Percentiles rank a stretch among this genome's conserved stretches.
Evolutionary conservation across 2,329 filamentous ascomycete species (phyloP).

Genomic region (Aspergillus sp.): DNA sequence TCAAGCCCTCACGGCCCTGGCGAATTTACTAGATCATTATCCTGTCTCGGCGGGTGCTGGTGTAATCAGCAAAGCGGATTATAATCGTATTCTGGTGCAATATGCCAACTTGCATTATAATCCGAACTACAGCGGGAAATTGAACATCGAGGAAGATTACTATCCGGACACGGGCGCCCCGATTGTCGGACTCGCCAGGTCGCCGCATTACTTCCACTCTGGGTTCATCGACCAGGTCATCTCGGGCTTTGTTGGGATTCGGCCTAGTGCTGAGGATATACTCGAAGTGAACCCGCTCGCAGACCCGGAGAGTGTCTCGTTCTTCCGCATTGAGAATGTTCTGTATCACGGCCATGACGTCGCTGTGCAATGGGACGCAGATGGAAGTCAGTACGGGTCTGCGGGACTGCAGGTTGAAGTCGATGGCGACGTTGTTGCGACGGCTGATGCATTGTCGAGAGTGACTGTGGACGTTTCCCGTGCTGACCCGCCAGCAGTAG

Average conservation of each 20-base stretch:
- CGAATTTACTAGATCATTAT: slow-evolving; percentile 47
- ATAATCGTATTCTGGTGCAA: slow-evolving; percentile 36
- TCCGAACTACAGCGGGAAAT: slow-evolving; percentile 21
- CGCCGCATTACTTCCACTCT: slow-evolving; percentile 49
- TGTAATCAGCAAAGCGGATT: slow-evolving; percentile 29
- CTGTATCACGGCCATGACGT: slow-evolving; percentile 45
- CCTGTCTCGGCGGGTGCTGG: slow-evolving; percentile 22
- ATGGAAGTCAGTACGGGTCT: slow-evolving; percentile 13
- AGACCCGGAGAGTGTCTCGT: slow-evolving; percentile 30
- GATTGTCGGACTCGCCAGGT: slow-evolving; percentile 44
- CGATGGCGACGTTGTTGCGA: slow-evolving; percentile 15
- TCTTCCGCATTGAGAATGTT: slow-evolving; percentile 44
- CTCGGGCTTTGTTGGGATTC: slow-evolving; percentile 44
- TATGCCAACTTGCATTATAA: slow-evolving; percentile 46
- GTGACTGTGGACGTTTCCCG: slow-evolving; percentile 10
- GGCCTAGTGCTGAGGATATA: slow-evolving; percentile 38
- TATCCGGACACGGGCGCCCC: slow-evolving; percentile 43
- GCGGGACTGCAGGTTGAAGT: slow-evolving; percentile 16
- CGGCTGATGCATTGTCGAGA: slow-evolving; percentile 6
- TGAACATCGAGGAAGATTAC: slow-evolving; percentile 47
- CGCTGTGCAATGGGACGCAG: slow-evolving; percentile 43
- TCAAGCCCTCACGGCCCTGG: slow-evolving; percentile 41
- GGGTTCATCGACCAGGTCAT: slow-evolving; percentile 45
- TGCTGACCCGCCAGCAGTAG: slow-evolving; percentile 2
- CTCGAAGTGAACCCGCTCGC: slow-evolving; percentile 44